Evolutionary conservation across 2,329 filamentous ascomycete genomes (phyloP), one percentile per base, ranked within the genome.

Genomic region (Fusarium transvaalense): DNA sequence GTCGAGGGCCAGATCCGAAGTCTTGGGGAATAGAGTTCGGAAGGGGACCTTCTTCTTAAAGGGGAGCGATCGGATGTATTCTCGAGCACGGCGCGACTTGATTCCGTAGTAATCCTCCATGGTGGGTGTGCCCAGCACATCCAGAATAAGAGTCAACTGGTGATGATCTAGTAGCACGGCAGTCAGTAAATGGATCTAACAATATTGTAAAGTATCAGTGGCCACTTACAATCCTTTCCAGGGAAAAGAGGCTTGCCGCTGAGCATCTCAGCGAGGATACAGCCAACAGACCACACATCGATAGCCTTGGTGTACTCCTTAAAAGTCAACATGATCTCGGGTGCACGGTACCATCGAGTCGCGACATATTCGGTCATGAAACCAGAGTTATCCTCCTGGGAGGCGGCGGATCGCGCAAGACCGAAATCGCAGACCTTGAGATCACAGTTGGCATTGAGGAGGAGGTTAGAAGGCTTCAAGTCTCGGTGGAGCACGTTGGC

Each of bases 341-440:
- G 96, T 8, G 96, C 96, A 81, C 96, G 94, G 82, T 99, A 99
- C 96, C 96, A 99, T 76, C 96, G 91, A 46, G 96, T 99, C 52
- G 96, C 96, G 59, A 99, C 96, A 79, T 99, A 99, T 97, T 99
- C 96, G 17, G 96, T 99, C 96, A 99, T 99, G 88, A 99, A 99
- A 23, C 96, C 96, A n/a, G 95, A 97, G 83, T 99, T 99, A 81
- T 99, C 96, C 78, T 99, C 96, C 73, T 97, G 97, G 12, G 95
- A 97, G 10, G 96, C 96, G 14, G 96, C 96, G 12, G 95, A 98
- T 76, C 94, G 91, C 48, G 96, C 96, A 59, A 99, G 89, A 77
- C 96, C 96, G 77, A 99, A 99, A 80, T 99, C 96, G 82, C 96
- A 99, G 73, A 99, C 96, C 83, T 99, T 99, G 73, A 99, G 86